Conservation (phyloP, 352 stramenopile genomes). For the Pythium sukuiense region DNA sequence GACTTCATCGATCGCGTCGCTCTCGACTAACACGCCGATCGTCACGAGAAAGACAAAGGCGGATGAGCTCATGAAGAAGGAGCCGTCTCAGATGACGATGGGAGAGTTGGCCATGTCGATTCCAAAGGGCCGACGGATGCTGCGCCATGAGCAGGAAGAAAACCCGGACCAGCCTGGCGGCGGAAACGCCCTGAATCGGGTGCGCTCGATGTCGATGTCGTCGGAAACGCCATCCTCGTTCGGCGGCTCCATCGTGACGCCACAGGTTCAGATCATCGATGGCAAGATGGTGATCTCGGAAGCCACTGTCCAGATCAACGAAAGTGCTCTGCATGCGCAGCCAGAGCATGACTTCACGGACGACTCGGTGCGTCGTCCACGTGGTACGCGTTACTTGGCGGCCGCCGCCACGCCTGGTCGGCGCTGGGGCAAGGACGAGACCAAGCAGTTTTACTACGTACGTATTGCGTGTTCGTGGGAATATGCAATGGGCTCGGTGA, state of each 20-base stretch:
- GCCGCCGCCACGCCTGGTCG: slow-evolving; percentile 47
- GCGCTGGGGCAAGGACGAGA: slow-evolving; percentile 81
- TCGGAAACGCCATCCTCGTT: slow-evolving; percentile 61
- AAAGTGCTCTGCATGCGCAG: slow-evolving; percentile 31
- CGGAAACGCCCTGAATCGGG: slow-evolving; percentile 41
- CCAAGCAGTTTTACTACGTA: slow-evolving; percentile 88
- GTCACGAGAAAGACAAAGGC: slow-evolving; percentile 42
- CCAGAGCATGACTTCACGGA: slow-evolving; percentile 34
- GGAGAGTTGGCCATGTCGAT: slow-evolving; percentile 77
- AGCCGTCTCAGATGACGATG: slow-evolving; percentile 85
- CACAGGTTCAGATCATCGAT: slow-evolving; percentile 81
- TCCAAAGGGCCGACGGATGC: slow-evolving; percentile 54
- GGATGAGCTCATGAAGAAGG: slow-evolving; percentile 63
- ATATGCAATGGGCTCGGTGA: background rate
- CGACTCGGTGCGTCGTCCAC: slow-evolving; percentile 33
- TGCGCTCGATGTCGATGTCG: slow-evolving; percentile 60
- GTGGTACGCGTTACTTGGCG: slow-evolving; percentile 41
- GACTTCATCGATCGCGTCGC: slow-evolving; percentile 43
- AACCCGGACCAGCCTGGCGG: slow-evolving; percentile 36
- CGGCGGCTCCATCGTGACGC: slow-evolving; percentile 66
- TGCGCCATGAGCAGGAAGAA: slow-evolving; percentile 66
- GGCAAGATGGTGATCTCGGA: slow-evolving; percentile 85
- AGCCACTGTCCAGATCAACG: slow-evolving; percentile 63
- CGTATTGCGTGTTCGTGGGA: slow-evolving; percentile 13
- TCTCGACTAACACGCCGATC: slow-evolving; percentile 28